Evolutionary conservation across 208 protist species (phyloP), one percentile per base, ranked within the genome.

Genomic region (Leishmania tropica): DNA sequence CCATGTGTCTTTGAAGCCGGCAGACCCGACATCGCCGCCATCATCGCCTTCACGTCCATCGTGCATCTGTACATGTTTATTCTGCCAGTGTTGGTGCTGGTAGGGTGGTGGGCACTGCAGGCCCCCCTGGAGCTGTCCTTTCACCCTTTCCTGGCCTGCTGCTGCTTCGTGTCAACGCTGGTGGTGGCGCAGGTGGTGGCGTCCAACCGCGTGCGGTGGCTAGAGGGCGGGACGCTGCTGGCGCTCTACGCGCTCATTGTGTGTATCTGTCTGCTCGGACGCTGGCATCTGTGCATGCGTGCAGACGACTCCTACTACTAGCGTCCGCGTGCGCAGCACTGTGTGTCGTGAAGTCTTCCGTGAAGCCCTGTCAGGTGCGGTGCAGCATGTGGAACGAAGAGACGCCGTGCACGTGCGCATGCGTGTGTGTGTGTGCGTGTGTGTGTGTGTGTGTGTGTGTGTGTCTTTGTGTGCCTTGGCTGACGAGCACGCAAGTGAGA

Each of bases 61-160:
- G 90, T 93, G 19, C 92, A 96, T 62, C 86, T 97, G 65, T 93
- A 90, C 80, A 76, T 92, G 67, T 94, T 94, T 70, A 87, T 96
- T 2, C 76, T 96, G 13, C 95, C 95, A 21, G 6, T 88, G 1
- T 68, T 94, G 28, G 93, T 96, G 54, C 51, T 80, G 75, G 75
- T 64, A 3, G 81, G 56, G n/a, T 84, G 81, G 81, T 19, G 53
- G 42, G 58, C 80, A 13, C 68, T 84, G 67, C 68, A 76, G 54
- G 70, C 54, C 42, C 76, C 90, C 8, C 89, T 97, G 53, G 87
- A 93, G 79, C 84, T 96, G 45, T 76, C 85, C 71, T 94, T 96
- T 75, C 85, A 91, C 45, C 77, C 89, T 15, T 97, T 95, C 80
- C 83, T 92, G 21, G 89, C 81, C 24, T 85, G 35, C 19, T 75